A percentile compares a stretch with the other conserved stretches of the same genome.
phyloP scores from a whole-genome alignment of 1,139 yeast species.

The Yarrowia galli region DNA sequence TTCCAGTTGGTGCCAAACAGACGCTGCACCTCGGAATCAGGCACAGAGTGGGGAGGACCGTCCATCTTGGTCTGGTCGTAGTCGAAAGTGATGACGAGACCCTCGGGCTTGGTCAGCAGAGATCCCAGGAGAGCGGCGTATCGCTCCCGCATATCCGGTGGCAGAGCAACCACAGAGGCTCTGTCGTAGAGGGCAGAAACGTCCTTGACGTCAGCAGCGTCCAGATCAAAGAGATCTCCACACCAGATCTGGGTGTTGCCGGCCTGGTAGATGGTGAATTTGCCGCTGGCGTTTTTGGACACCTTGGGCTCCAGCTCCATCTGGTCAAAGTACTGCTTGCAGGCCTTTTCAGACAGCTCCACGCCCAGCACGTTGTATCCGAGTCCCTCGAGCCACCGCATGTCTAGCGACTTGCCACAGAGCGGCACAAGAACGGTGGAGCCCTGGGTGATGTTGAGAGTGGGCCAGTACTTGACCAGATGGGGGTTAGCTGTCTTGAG shows the following conservation, averaged over 20 bases:
- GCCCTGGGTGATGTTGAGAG: conserved; percentile 26
- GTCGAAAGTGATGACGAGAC: conserved; percentile 23
- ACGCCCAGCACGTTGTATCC: conserved; percentile 35
- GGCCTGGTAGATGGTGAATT: conserved; percentile 21
- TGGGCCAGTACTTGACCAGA: conserved; percentile 33
- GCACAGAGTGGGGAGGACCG: conserved; percentile 25
- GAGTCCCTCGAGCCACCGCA: conserved; percentile 32
- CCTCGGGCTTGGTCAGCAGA: conserved; percentile 6
- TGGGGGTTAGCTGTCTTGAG: conserved; percentile 35
- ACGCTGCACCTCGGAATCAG: conserved; percentile 32
- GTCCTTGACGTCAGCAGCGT: conserved; percentile 16
- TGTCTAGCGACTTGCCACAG: conserved; percentile 32
- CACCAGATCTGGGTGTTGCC: conserved; percentile 34
- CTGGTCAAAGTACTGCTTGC: conserved; percentile 34
- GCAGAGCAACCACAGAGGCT: conserved; percentile 26
- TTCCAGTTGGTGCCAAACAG: conserved; percentile 32
- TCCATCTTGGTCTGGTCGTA: conserved; percentile 30
- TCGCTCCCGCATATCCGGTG: conserved; percentile 36
- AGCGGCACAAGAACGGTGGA: conserved; percentile 33
- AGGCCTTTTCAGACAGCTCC: conserved; percentile 29
- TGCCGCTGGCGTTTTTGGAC: conserved; percentile 6
- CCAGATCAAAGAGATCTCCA: conserved; percentile 22
- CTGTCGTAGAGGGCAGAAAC: conserved; percentile 27
- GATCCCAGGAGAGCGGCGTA: conserved; percentile 13
- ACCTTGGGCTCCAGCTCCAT: conserved; percentile 36